phyloP scores from a whole-genome alignment of 1,284 basidiomycete species.

The Fomitiporia mediterranea region DNA sequence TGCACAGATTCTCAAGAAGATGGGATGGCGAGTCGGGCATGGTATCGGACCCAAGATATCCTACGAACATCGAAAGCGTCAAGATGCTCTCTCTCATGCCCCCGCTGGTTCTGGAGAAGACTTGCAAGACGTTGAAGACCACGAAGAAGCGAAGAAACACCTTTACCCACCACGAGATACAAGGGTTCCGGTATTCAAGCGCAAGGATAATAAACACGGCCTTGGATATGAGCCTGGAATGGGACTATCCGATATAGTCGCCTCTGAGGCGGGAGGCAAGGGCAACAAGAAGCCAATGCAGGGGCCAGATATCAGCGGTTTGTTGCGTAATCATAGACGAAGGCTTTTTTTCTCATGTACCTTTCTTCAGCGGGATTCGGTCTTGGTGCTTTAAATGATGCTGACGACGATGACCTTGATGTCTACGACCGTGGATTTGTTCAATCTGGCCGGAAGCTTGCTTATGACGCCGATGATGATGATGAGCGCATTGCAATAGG shows the following conservation, averaged over 20 bases:
- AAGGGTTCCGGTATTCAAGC: slow-evolving; percentile 52
- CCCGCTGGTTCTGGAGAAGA: slow-evolving; percentile 38
- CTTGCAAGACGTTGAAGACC: slow-evolving; percentile 35
- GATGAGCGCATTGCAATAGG: slow-evolving; percentile 50
- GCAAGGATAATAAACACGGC: slow-evolving; percentile 76
- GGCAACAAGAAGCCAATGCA: slow-evolving; percentile 26
- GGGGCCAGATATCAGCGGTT: slow-evolving; percentile 61
- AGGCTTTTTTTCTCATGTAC: slow-evolving; percentile 5
- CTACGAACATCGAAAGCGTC: slow-evolving; percentile 65
- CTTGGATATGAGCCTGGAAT: slow-evolving; percentile 71
- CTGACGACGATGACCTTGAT: slow-evolving; percentile 86
- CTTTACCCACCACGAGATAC: slow-evolving; percentile 83
- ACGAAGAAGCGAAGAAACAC: slow-evolving; percentile 78
- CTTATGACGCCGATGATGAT: slow-evolving; percentile 71
- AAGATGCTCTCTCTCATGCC: slow-evolving; percentile 50
- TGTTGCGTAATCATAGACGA: slow-evolving; percentile 22
- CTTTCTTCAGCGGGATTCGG: slow-evolving; percentile 67
- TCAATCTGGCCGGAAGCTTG: slow-evolving; percentile 47
- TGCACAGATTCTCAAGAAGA: slow-evolving; percentile 81
- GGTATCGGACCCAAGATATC: slow-evolving; percentile 91
- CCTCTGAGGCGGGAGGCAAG: slow-evolving; percentile 26
- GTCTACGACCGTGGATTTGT: slow-evolving; percentile 58
- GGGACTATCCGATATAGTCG: slow-evolving; percentile 58
- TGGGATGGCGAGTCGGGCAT: slow-evolving; percentile 93
- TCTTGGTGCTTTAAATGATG: slow-evolving; percentile 80